Conservation (phyloP, 169 alveolate genomes). For the Eimeria maxima region DNA sequence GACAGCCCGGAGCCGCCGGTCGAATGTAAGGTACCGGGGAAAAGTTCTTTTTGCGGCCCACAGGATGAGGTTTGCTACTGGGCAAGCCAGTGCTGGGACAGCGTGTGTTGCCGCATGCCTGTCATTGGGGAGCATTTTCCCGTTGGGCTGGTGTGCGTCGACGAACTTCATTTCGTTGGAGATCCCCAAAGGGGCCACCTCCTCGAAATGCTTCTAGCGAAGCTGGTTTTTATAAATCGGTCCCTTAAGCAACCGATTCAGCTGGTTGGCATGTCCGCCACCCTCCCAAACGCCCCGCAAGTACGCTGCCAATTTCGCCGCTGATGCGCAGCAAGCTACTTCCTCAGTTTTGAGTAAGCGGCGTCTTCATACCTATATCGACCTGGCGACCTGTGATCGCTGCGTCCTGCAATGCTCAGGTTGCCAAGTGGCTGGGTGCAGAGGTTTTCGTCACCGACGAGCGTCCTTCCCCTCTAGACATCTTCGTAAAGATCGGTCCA, state of each 20-base stretch:
- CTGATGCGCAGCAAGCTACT: neutral
- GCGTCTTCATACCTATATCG: neutral
- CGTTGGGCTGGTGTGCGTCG: constrained; percentile 86
- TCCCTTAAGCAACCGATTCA: constrained; percentile 84
- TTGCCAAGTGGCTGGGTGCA: constrained; percentile 90
- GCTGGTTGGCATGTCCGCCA: constrained; percentile 93
- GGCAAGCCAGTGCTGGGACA: constrained; percentile 43
- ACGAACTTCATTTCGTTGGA: constrained; percentile 90
- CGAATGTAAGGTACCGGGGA: neutral
- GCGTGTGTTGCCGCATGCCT: constrained; percentile 48
- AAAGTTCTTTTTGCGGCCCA: neutral
- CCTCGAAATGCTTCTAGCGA: constrained; percentile 86
- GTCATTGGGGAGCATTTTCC: constrained; percentile 60
- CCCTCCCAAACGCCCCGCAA: constrained; percentile 89
- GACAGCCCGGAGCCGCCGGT: neutral
- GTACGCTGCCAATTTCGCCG: constrained; percentile 66
- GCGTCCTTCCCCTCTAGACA: constrained; percentile 90
- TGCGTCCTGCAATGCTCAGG: constrained; percentile 32
- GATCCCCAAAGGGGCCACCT: constrained; percentile 90
- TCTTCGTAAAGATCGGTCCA: constrained; percentile 73
- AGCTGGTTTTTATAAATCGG: constrained; percentile 83
- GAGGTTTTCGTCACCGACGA: constrained; percentile 88
- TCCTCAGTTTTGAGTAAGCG: neutral
- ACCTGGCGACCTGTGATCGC: neutral
- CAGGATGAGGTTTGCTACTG: constrained; percentile 16